Evolutionary conservation across 805 yeast species (phyloP).

Genomic region (Candida rishiriensis): DNA sequence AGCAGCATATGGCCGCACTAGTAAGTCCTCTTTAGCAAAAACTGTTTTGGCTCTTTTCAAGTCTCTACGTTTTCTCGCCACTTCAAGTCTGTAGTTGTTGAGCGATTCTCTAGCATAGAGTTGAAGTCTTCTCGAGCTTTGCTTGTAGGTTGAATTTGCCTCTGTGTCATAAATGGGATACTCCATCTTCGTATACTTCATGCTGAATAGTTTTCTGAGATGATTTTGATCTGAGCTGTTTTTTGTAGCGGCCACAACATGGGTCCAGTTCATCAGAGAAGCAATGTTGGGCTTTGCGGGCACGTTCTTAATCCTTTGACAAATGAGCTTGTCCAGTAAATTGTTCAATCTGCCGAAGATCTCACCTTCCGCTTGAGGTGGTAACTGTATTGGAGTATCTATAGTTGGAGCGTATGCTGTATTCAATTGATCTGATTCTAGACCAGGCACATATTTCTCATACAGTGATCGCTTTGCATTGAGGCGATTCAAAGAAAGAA

Average conservation of each 20-base stretch:
- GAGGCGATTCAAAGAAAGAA: no score
- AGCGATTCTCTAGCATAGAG: background rate
- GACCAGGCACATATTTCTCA: background rate
- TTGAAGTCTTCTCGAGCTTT: background rate
- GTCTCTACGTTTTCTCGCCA: background rate
- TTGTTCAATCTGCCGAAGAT: conserved; percentile 15
- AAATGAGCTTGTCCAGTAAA: conserved; percentile 16
- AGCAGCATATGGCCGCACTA: no score
- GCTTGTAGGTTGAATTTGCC: background rate
- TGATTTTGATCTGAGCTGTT: background rate
- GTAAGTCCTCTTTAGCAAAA: background rate
- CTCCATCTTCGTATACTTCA: conserved; percentile 9
- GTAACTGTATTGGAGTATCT: conserved; percentile 22
- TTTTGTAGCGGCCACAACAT: background rate
- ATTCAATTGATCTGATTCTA: background rate
- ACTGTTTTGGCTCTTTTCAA: background rate
- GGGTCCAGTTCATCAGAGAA: background rate
- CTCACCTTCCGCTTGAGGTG: conserved; percentile 8
- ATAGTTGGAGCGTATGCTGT: conserved; percentile 15
- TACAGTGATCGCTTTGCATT: background rate
- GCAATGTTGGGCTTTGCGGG: background rate
- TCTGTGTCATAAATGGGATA: conserved; percentile 9
- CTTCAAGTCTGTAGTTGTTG: background rate
- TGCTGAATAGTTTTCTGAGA: conserved; percentile 9
- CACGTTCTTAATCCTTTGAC: conserved; percentile 1